phyloP scores from a whole-genome alignment of 768 basidiomycete species.

The Psilocybe tampanensis region DNA sequence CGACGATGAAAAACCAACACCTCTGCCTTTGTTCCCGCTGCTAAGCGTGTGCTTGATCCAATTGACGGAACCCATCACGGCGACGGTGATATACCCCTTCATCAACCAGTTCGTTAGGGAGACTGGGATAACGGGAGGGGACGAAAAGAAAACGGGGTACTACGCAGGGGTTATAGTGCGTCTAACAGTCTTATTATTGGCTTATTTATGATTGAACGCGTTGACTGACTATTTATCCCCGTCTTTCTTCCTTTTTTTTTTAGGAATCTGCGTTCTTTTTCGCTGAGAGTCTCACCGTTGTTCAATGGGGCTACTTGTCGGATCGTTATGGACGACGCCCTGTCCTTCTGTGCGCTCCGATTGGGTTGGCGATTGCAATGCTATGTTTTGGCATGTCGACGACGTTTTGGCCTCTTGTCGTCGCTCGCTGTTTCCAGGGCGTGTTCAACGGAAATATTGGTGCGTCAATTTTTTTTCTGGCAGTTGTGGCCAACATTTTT shows the following conservation, averaged over 20 bases:
- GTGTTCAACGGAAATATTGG: slow-evolving; percentile 41
- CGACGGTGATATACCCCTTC: slow-evolving; percentile 49
- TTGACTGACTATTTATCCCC: too few relatives aligned
- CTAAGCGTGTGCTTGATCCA: slow-evolving; percentile 42
- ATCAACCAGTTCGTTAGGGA: slow-evolving; percentile 47
- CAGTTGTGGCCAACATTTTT: too few relatives aligned
- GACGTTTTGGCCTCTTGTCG: slow-evolving; percentile 36
- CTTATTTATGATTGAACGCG: background rate
- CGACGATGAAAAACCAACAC: slow-evolving; percentile 29
- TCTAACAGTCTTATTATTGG: background rate
- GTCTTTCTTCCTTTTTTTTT: too few relatives aligned
- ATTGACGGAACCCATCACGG: slow-evolving; percentile 46
- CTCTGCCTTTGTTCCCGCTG: slow-evolving; percentile 42
- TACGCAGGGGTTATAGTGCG: slow-evolving; percentile 51
- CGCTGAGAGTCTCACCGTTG: slow-evolving; percentile 42
- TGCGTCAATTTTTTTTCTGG: background rate
- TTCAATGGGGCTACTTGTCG: slow-evolving; percentile 47
- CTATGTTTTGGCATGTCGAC: slow-evolving; percentile 44
- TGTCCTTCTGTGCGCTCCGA: slow-evolving; percentile 42
- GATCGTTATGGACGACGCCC: slow-evolving; percentile 48
- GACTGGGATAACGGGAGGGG: slow-evolving; percentile 45
- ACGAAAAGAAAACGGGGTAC: slow-evolving; percentile 49
- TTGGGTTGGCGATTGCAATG: slow-evolving; percentile 42
- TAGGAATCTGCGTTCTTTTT: slow-evolving; percentile 50
- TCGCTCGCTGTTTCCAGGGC: slow-evolving; percentile 38